A percentile compares a stretch with the other conserved stretches of the same genome.
These are phyloP conservation scores for Lichtheimia ornata DNA, from an alignment of 371 early-diverging fungal genomes.

Conservation along the genomic window DNA sequence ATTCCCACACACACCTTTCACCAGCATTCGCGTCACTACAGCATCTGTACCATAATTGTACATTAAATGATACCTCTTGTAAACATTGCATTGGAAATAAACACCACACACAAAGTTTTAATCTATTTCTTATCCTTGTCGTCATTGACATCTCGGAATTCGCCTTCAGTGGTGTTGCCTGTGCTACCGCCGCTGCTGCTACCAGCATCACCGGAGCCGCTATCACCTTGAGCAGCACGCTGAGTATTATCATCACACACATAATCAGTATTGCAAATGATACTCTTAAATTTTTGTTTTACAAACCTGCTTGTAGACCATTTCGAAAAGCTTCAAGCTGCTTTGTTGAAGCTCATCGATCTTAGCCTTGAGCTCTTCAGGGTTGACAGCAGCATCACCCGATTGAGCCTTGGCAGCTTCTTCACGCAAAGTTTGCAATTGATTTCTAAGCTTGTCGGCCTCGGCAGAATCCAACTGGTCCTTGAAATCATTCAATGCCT, in stretches of 20 bases:
- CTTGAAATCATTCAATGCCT: constrained; percentile 88
- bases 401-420: constrained; percentile 63
- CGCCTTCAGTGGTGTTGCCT: constrained; percentile 22
- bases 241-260: background rate
- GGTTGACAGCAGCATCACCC: constrained; percentile 56
- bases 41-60: background rate
- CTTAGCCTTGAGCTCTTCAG: constrained; percentile 69
- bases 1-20: too few species aligned
- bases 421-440: constrained; percentile 72
- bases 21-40: too few species aligned
- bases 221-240: constrained; percentile 21
- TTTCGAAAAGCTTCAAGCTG: constrained; percentile 87
- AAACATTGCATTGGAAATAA: too few species aligned
- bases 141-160: constrained; percentile 26
- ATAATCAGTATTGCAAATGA: too few species aligned
- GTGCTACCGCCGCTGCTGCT: constrained; percentile 3
- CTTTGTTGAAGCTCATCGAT: constrained; percentile 76
- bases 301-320: constrained; percentile 77
- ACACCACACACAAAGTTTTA: background rate
- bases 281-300: constrained; percentile 1
- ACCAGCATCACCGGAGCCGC: background rate
- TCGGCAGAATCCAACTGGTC: constrained; percentile 83
- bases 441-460: constrained; percentile 68
- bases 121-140: constrained; percentile 24
- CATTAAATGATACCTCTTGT: background rate